These are phyloP conservation scores for Myxozyma geophila DNA, from an alignment of 805 yeast genomes.

Conservation along the genomic window DNA sequence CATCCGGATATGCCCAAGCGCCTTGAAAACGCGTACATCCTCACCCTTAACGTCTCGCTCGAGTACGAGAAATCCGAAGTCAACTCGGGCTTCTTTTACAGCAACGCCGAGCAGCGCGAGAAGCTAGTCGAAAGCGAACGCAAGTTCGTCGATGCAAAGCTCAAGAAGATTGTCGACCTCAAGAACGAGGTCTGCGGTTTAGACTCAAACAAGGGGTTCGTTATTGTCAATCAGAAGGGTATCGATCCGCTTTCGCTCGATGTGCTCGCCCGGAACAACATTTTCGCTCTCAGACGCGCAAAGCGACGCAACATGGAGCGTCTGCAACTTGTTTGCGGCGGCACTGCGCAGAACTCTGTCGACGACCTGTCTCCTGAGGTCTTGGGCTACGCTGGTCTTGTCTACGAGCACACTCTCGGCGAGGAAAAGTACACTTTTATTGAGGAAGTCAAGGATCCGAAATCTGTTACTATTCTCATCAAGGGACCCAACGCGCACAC, in stretches of 20 bases:
- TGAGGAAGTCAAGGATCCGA: conserved; percentile 84
- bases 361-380: conserved; percentile 83
- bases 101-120: conserved; percentile 94
- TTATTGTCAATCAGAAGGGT: conserved; percentile 96
- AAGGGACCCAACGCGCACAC: conserved; percentile 88
- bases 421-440: conserved; percentile 97
- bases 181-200: conserved; percentile 89
- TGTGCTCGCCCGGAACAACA: conserved; percentile 87
- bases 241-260: conserved; percentile 98
- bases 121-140: conserved; percentile 92
- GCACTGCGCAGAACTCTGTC: conserved; percentile 96
- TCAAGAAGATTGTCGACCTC: conserved; percentile 86
- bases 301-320: conserved; percentile 99
- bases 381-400: conserved; percentile 87
- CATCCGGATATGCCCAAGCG: conserved; percentile 98
- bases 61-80: conserved; percentile 98
- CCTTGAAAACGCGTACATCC: conserved; percentile 78
- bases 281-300: conserved; percentile 94
- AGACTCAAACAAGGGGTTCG: conserved; percentile 76
- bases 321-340: conserved; percentile 93
- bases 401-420: conserved; percentile 90
- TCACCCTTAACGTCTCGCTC: conserved; percentile 88
- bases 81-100: conserved; percentile 92
- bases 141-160: conserved; percentile 90
- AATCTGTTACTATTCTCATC: conserved; percentile 86